Evolutionary conservation across 192 early-diverging fungal genomes (phyloP), one percentile per base, ranked within the genome.

Genomic region (Umbelopsis sp.): DNA sequence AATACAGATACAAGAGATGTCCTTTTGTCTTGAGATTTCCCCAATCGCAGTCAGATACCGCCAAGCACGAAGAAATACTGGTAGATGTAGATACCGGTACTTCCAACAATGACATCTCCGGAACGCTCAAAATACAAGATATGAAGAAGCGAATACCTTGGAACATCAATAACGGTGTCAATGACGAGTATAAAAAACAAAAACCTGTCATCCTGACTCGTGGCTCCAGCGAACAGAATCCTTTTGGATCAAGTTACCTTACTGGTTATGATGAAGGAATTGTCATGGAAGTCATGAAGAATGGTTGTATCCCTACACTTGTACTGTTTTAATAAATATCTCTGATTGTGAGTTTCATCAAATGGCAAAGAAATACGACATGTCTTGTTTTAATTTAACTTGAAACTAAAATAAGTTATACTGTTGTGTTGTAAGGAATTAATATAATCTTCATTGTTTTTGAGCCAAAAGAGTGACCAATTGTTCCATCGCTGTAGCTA

Each of bases 181-280:
- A 71, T 73, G 47, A 80, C 65, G 66, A 76, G 65, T 34, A 54
- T 59, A 31, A 24, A 43, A 71, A 68, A 65, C 82, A 72, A 62
- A 80, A 70, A 43, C 88, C 82, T 14, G 81, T 93, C 21, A 85
- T 91, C 38, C 81, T 90, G 32, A 87, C 80, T 36, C 82, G 89
- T 6, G 88, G 86, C 21, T 87, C 88, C 14, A 86, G 81, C 51
- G 84, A 83, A 36, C 86, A 89, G 45, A 90, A 91, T 70, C 92
- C 92, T 1, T 92, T 92, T 78, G 91, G 89, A 9, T 78, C 84
- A 0, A 91, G 89, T 10, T 85, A 85, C n/a, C 81, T 91, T 71
- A 86, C 81, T 47, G 91, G 92, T 16, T 83, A 84, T 51, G 80
- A 84, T 32, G 72, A 81, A 54, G 88, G 87, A 11, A 74, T 84